Base-by-base conservation (phyloP, 306 rosid genomes). In the Betula pendula region DNA sequence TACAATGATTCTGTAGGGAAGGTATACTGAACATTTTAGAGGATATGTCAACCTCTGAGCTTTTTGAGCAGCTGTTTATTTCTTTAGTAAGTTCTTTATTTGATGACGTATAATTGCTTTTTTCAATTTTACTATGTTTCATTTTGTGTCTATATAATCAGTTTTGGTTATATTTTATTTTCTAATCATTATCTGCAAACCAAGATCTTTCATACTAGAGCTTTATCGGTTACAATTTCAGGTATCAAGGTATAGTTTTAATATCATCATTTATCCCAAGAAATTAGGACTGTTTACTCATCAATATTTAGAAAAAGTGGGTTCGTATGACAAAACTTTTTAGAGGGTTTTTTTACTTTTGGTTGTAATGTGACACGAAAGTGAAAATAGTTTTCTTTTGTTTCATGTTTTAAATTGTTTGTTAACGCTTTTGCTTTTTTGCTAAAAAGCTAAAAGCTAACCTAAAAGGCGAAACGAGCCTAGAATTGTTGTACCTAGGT, bases 11-110 rank as follows among this genome's bases (percentile, higher is more conserved):
- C 58, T 92, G 86, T 76, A 96, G 99, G 88, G 99, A 96, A 89
- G 98, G 99, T 77, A 92, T 92, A 62, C 89, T 92, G 80, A 85
- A 80, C 74, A 80, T 74, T 77, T 85, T 91, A 58, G 99, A 96
- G 87, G 96, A 91, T 70, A 88, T 92, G 49, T 82, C 88, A 79
- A 89, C 96, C 77, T 85, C 89, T 38, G 96, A 92, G 89, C 93
- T 92, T 83, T 96, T 91, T 71, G 82, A 82, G 73, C 94, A 91
- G 80, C 83, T 96, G 79, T 92, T 96, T 91, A 73, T 93, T 83
- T 92, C 96, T 72, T 81, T 92, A 74, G 99, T 96, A 88, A 89
- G 96, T 86, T 88, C 68, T 68, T 82, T 72, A 50, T 72, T 52
- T 65, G 22, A 16, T 63, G 6, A 16, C 16, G 17, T 20, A 7